phyloP scores from a whole-genome alignment of 495 filamentous ascomycete genomes.

The Hypoxylon lenormandii region DNA sequence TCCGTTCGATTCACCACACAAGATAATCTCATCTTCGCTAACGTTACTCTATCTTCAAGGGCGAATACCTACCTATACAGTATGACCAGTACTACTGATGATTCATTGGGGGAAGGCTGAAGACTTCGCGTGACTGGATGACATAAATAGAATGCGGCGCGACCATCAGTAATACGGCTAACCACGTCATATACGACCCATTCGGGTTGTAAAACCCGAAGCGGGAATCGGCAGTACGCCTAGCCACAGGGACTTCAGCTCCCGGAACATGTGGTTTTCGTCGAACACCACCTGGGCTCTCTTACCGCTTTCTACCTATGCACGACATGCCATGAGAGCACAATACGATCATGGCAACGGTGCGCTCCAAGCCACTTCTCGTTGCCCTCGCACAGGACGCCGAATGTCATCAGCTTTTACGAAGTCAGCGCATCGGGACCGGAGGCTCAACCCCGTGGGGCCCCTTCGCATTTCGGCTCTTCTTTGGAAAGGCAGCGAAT shows the following conservation, averaged over 20 bases:
- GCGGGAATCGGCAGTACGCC: conserved; percentile 11
- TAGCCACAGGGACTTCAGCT: conserved; percentile 7
- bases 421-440: conserved; percentile 32
- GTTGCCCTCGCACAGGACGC: conserved; percentile 24
- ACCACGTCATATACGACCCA: conserved; percentile 24
- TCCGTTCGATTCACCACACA: conserved; percentile 3
- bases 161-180: conserved; percentile 30
- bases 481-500: conserved; percentile 13
- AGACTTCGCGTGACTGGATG: conserved; percentile 13
- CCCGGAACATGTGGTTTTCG: conserved; percentile 28
- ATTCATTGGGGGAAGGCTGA: conserved; percentile 11
- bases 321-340: conserved; percentile 4
- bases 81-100: conserved; percentile 5
- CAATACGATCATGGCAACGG: conserved; percentile 4
- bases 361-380: conserved; percentile 24
- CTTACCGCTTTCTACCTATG: conserved; percentile 24
- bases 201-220: conserved; percentile 48
- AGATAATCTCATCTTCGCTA: conserved; percentile 6
- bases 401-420: conserved; percentile 27
- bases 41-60: neutral
- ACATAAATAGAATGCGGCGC: conserved; percentile 32
- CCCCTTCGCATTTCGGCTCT: conserved; percentile 19
- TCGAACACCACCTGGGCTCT: conserved; percentile 19
- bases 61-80: neutral
- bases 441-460: conserved; percentile 15